Evolutionary conservation across 2,329 filamentous ascomycete genomes (phyloP), one percentile per base, ranked within the genome.

Genomic region (Calonectria multiphialidica): DNA sequence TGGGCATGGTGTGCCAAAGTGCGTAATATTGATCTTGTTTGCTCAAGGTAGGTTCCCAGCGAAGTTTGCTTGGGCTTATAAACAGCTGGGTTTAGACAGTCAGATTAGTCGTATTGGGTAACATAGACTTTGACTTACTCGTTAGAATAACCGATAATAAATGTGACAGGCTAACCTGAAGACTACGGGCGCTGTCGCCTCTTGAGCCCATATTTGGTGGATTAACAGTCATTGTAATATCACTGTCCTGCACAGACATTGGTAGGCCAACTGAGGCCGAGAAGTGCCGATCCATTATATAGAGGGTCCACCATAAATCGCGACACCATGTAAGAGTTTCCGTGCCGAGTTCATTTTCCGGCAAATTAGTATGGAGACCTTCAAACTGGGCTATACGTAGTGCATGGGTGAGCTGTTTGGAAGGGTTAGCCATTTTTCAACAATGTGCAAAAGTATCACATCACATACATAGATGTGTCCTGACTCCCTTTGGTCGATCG

Each of bases 381-480:
- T 85, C 84, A 2, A 85, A 28, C n/a, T 85, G 83, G 2, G 84
- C 84, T 4, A 85, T 84, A 5, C 83, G 81, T n/a, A 86, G 80
- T 2, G 83, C 84, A 33, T 85, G 83, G 2, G 80, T 81, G 33
- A 86, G 76, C 84, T 86, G n/a, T 10, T 8, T 1, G 35, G 7
- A 25, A 13, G 0, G 7, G 42, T 76, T 7, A 75, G 62, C 3
- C 9, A 1, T 13, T 6, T 3, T 1, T 7, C 7, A 5, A 10
- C 6, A 7, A 13, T 0, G 0, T 1, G 0, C 16, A 23, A 9
- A 5, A 2, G 2, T 28, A 1, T n/a, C n/a, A n/a, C n/a, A 12
- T 9, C n/a, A 77, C 79, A 25, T 72, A 80, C 79, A 47, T 78
- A 80, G 45, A 80, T 74, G 23, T 80, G 78, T 1, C 80, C 82